Conservation (phyloP, 78 protist genomes). For the Kipferlia bialata region DNA sequence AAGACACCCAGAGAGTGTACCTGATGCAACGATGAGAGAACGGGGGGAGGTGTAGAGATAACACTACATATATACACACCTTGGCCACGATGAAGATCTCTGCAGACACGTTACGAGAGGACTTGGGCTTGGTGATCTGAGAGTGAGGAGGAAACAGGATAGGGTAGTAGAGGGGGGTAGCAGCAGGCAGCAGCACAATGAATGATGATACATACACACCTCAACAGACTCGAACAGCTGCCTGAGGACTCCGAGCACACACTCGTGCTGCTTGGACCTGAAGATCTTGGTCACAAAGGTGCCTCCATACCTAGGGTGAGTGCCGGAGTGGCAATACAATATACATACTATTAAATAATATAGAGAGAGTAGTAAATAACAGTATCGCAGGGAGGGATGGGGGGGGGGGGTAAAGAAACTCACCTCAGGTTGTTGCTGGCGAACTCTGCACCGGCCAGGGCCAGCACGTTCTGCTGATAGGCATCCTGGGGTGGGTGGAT, state of each 20-base stretch:
- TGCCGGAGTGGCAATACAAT: background rate
- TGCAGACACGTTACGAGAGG: constrained; percentile 69
- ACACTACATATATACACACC: too few species aligned
- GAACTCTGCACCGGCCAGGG: constrained; percentile 67
- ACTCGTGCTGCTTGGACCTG: constrained; percentile 83
- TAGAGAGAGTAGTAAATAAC: background rate
- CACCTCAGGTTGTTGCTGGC: constrained; percentile 75
- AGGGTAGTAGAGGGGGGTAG: too few species aligned
- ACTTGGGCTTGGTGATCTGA: background rate
- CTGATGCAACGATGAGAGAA: too few species aligned
- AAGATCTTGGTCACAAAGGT: constrained; percentile 91
- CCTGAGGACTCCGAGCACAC: constrained; percentile 78
- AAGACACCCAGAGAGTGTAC: too few species aligned
- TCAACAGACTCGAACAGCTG: constrained; percentile 84
- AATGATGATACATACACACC: constrained; percentile 24
- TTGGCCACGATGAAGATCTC: constrained; percentile 96
- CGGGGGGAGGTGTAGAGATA: too few species aligned
- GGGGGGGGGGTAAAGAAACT: too few species aligned
- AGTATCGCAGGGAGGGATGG: background rate
- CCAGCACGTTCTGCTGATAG: constrained; percentile 76
- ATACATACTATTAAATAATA: background rate
- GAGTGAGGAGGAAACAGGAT: too few species aligned
- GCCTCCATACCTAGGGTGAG: constrained; percentile 23
- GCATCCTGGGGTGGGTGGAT: too few species aligned
- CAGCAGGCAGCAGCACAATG: background rate